Base-by-base conservation (phyloP, 345 rosid species). In the Murraya paniculata region DNA sequence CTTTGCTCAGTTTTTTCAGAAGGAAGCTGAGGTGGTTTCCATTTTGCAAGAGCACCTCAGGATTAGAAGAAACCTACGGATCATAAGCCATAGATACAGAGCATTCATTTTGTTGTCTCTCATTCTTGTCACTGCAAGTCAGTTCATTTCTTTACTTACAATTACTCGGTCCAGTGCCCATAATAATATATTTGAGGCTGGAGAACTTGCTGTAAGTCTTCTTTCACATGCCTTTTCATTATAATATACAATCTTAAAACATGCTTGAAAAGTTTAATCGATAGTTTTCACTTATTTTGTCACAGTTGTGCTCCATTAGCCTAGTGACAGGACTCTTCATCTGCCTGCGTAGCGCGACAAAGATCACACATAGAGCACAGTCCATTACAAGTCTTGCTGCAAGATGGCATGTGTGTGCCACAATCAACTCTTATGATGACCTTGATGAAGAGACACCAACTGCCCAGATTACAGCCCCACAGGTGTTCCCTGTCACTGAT, bases 321-420 rank as follows among this genome's bases (percentile, higher is more conserved):
- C 83, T 93, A 78, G 92, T 90, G 21, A 87, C 90, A 6, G 98
- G 98, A 57, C 87, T 95, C 35, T 90, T 91, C 74, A 87, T 95
- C 84, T 95, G 98, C 89, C 79, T 95, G 81, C 87, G 98, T 53
- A 94, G 98, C 19, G 94, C 98, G 10, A 88, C 98, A n/a, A 95
- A 93, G 86, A 90, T 93, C 82, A 89, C 98, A 14, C 98, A 95
- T 76, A 88, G 87, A 84, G 98, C 90, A 64, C 97, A 91, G 78
- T 85, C 98, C 71, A 82, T 91, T 6, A 93, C 94, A 9, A 89
- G 96, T 87, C 97, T 94, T 72, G 97, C 97, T 24, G 88, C 97
- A 2, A 93, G 88, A 74, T 95, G 98, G 98, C 94, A 95, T 71
- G 91, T 90, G 6, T 93, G 92, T 45, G 97, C 98, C 3, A 95